Base-by-base conservation (phyloP, 108 stramenopile species). In the Nannochloropsis salina region DNA sequence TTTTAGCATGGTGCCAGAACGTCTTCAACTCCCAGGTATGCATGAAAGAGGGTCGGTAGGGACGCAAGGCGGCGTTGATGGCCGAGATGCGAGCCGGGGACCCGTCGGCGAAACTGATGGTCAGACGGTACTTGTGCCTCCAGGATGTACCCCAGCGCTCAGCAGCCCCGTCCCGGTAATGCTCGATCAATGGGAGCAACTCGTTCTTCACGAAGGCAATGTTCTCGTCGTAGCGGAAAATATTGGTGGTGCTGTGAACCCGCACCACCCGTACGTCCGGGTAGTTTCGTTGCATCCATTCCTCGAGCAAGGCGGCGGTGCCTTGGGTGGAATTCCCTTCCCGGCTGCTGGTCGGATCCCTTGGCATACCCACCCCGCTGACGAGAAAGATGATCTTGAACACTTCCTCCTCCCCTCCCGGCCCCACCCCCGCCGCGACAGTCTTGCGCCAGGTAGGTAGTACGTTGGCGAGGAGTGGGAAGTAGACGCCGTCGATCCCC, bases 211-310 rank as follows among this genome's bases (percentile, higher is more conserved):
- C 95, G 85, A 99, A 99, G 5, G 88, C 83, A 41, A 98, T 96
- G 88, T 99, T 99, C 83, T 98, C 96, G 83, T 98, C 97, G 86
- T 97, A 99, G 83, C 97, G 93, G 86, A 97, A 97, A 45, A 98
- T 92, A 83, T 97, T 95, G n/a, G 94, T 93, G 42, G 92, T 86
- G 9, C 96, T 97, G 87, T 96, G 94, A 22, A 97, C 90, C 51
- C 92, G 89, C 12, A 84, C 80, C 42, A 85, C 87, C 21, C 87
- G 88, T 40, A 96, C 85, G 44, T 94, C 94, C 2, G 95, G 94
- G 82, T 92, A 93, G 5, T 93, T 82, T 9, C 86, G 83, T 15
- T 87, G 43, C 40, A 97, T 85, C 86, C 94, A 96, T 6, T 86
- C 85, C 79, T 95, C 92, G 94, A 96, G 94, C 18, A 97, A 92